A percentile compares a stretch with the other conserved stretches of the same genome.
These are phyloP conservation scores for Medicago lupulina DNA, from an alignment of 306 rosid genomes.

Conservation along the genomic window DNA sequence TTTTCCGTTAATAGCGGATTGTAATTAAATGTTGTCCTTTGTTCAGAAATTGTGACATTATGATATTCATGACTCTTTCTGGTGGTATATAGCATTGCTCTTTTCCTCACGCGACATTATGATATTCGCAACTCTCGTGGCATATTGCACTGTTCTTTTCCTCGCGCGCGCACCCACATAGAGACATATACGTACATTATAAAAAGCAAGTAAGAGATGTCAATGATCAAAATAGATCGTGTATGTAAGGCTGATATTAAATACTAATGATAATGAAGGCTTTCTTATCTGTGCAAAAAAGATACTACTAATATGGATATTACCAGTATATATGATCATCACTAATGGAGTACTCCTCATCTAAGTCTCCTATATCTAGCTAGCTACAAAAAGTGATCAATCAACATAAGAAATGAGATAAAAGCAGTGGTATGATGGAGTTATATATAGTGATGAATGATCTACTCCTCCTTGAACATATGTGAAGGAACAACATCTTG, in stretches of 20 bases:
- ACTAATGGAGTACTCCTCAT: slow-evolving; percentile 40
- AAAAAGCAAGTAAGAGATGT: neutral
- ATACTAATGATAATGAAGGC: neutral
- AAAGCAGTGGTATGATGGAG: neutral
- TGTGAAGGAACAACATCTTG: slow-evolving; percentile 74
- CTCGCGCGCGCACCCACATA: neutral
- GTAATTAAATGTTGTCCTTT: too few relatives aligned
- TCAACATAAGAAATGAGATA: slow-evolving; percentile 36
- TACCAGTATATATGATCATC: slow-evolving; percentile 21
- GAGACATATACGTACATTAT: too few relatives aligned
- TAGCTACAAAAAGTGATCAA: slow-evolving; percentile 36
- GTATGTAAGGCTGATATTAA: neutral
- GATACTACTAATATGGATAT: slow-evolving; percentile 36
- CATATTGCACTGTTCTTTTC: neutral
- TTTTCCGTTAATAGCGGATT: too few relatives aligned
- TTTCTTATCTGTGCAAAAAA: slow-evolving; percentile 32
- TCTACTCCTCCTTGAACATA: slow-evolving; percentile 63
- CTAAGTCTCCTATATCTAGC: slow-evolving; percentile 3
- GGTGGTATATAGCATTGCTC: neutral
- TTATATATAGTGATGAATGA: neutral
- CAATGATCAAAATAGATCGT: neutral
- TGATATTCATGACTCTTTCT: neutral
- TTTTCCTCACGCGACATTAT: too few relatives aligned
- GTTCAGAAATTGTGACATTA: neutral
- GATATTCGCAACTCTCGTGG: too few relatives aligned